Conservation (phyloP, 2,329 filamentous ascomycete genomes). For the Fragosphaeria purpurea region DNA sequence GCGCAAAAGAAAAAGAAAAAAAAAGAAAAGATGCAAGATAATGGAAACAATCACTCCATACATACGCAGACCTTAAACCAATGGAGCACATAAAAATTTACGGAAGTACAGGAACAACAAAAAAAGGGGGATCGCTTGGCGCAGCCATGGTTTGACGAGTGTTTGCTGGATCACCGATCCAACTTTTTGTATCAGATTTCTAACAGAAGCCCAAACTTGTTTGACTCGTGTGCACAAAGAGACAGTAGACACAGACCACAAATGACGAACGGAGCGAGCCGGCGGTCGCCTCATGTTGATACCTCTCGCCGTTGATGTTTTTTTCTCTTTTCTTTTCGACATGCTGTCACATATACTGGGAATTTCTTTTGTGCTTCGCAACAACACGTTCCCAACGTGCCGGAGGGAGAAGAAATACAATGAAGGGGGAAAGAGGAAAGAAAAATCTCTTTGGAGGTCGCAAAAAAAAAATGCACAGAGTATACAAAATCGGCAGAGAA, state of each 20-base stretch:
- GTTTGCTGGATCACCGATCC: constrained; percentile 18
- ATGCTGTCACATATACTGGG: neutral
- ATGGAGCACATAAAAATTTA: neutral
- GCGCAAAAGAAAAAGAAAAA: neutral
- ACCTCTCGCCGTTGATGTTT: neutral
- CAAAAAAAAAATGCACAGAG: neutral
- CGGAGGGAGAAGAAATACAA: too few relatives aligned
- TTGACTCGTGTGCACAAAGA: constrained; percentile 10
- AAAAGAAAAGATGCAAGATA: neutral
- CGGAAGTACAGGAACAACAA: neutral
- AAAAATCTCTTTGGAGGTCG: neutral
- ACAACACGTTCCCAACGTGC: too few relatives aligned
- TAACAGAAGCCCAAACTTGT: constrained; percentile 20
- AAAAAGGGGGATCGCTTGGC: constrained; percentile 3
- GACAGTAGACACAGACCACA: constrained; percentile 1
- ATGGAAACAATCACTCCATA: neutral
- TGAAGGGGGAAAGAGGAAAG: neutral
- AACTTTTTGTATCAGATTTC: constrained; percentile 18
- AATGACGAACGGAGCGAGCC: neutral
- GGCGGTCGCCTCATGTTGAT: neutral
- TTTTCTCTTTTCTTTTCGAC: neutral
- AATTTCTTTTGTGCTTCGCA: neutral
- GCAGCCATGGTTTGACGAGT: constrained; percentile 18
- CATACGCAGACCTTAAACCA: neutral
- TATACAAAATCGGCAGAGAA: too few relatives aligned